A percentile compares a stretch with the other conserved stretches of the same genome.
Evolutionary conservation across 2,329 filamentous ascomycete species (phyloP).

Genomic region (Nannizziopsis barbatae): DNA sequence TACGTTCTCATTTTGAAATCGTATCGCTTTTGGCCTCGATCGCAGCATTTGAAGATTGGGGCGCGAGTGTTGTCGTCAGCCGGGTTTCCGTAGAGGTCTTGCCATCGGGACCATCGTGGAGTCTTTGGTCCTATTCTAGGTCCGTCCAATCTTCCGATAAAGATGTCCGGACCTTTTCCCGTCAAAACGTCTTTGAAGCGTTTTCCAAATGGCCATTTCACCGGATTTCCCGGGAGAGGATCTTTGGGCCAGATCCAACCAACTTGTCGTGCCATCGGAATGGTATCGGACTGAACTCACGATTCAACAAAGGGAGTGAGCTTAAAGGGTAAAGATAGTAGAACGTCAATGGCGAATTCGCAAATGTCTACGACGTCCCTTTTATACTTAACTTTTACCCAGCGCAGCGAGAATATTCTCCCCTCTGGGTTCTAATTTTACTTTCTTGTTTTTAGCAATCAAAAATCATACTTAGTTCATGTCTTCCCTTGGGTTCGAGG

Average conservation of each 20-base stretch:
- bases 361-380: too few species aligned
- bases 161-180: conserved; percentile 35
- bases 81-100: conserved; percentile 13
- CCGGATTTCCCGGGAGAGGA: conserved; percentile 25
- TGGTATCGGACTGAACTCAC: too few species aligned
- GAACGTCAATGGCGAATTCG: too few species aligned
- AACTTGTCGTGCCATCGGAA: neutral
- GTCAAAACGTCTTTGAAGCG: conserved; percentile 30
- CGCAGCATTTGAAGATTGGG: conserved; percentile 16
- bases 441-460: too few species aligned
- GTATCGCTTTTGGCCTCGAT: conserved; percentile 21
- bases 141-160: conserved; percentile 23
- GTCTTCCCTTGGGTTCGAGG: too few species aligned
- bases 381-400: too few species aligned
- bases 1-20: conserved; percentile 27
- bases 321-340: too few species aligned
- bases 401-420: too few species aligned
- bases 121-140: conserved; percentile 9
- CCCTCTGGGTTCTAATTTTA: too few species aligned
- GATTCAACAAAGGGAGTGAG: too few species aligned
- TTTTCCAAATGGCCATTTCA: conserved; percentile 23
- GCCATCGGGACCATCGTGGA: conserved; percentile 16
- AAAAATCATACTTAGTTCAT: too few species aligned
- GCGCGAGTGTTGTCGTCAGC: conserved; percentile 9
- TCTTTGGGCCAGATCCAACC: conserved; percentile 32